Evolutionary conservation across 106 monocot species (phyloP).

Genomic region (Platanthera zijinensis): DNA sequence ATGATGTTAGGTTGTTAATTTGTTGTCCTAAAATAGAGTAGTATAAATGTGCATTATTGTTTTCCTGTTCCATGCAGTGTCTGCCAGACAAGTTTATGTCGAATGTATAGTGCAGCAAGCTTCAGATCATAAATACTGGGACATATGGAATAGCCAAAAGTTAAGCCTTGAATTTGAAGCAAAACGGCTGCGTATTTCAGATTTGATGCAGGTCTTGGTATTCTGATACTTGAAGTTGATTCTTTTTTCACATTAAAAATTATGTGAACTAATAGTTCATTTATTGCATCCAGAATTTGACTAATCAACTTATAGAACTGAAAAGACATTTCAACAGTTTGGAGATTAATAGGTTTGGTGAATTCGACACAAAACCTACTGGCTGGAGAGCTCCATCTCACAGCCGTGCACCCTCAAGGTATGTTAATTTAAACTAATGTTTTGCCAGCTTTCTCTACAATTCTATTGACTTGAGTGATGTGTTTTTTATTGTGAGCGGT

Average conservation of each 20-base stretch:
- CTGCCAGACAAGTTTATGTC: slow-evolving; percentile 71
- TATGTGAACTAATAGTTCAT: slow-evolving; percentile 3
- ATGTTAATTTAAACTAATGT: slow-evolving; percentile 1
- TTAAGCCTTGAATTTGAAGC: slow-evolving; percentile 80
- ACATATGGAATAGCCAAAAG: slow-evolving; percentile 76
- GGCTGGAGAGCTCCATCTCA: slow-evolving; percentile 25
- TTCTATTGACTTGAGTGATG: background rate
- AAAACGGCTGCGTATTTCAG: slow-evolving; percentile 68
- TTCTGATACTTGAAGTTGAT: background rate
- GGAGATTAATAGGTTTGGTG: slow-evolving; percentile 84
- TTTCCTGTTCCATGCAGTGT: slow-evolving; percentile 43
- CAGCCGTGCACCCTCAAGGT: slow-evolving; percentile 44
- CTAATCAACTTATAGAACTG: slow-evolving; percentile 70
- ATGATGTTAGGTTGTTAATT: background rate
- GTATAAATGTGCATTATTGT: background rate
- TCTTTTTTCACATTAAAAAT: background rate
- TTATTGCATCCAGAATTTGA: slow-evolving; percentile 53
- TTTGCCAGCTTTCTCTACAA: background rate
- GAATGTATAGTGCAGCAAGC: slow-evolving; percentile 79
- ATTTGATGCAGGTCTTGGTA: slow-evolving; percentile 48
- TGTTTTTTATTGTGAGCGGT: too few species aligned
- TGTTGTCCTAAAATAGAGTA: background rate
- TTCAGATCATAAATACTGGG: slow-evolving; percentile 73
- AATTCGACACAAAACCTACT: slow-evolving; percentile 31
- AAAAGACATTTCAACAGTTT: slow-evolving; percentile 84